Evolutionary conservation across 768 basidiomycete genomes (phyloP), one percentile per base, ranked within the genome.

Genomic region (Agaricus bisporus): DNA sequence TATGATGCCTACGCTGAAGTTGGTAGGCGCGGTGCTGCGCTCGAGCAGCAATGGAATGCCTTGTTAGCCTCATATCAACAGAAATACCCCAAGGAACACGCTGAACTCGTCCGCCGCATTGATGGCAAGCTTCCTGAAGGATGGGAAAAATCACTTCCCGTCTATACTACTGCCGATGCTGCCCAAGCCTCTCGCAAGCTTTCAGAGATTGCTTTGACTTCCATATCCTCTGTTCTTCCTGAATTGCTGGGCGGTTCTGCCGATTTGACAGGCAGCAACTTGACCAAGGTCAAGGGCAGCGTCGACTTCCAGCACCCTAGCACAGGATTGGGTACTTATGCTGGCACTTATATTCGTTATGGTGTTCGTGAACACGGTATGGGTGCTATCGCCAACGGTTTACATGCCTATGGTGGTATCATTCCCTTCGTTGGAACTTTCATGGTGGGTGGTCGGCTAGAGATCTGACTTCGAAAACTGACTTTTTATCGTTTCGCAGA

Each of bases 291-390:
- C 65, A 91, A 91, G 73, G 73, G 70, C 51, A 79, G 79, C n/a
- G 74, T 83, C 56, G 95, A 98, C 72, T 95, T 98, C 85, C 95
- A 98, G 70, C 88, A 81, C 39, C 88, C 89, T 17, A 83, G 77
- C 72, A 94, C 91, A 17, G 83, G 83, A 29, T 78, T 95, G 41
- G 95, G 95, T 55, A 77, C 68, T 55, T 95, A 93, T 70, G 71
- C 82, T 53, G 95, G 95, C 49, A 88, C 85, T 44, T 97, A 98
- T 69, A 83, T 98, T 67, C 88, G 94, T 51, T 98, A 88, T 73
- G 95, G 95, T 81, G 93, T 98, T 54, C 90, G 95, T 70, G 95
- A 98, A 70, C 95, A 98, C 70, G 95, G 77, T 60, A 98, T 97
- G 94, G 90, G 88, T 62, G 95, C 94, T 51, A 93, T 98, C 63